Evolutionary conservation across 2,329 filamentous ascomycete genomes (phyloP).

Genomic region (Xylariaceae sp.): DNA sequence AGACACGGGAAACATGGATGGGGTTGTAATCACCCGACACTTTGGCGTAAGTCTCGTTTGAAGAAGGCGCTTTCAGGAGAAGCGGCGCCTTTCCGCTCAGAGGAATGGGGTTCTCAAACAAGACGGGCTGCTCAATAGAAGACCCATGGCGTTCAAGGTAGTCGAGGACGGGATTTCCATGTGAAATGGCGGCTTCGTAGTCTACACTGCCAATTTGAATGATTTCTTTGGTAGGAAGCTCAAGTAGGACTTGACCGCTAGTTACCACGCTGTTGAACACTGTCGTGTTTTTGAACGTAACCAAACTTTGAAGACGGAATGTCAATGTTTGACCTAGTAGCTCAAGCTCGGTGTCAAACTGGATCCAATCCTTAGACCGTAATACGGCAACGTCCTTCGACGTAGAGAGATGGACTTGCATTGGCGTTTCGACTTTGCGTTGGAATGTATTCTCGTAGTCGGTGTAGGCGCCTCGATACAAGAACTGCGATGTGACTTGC

Average conservation of each 20-base stretch:
- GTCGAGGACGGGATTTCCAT: slow-evolving; percentile 95
- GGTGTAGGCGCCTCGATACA: slow-evolving; percentile 88
- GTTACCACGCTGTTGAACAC: slow-evolving; percentile 92
- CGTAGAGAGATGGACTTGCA: slow-evolving; percentile 83
- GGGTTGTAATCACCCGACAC: slow-evolving; percentile 99
- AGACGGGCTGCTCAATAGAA: slow-evolving; percentile 90
- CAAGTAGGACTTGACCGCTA: slow-evolving; percentile 83
- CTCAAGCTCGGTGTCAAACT: slow-evolving; percentile 75
- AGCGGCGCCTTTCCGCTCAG: slow-evolving; percentile 88
- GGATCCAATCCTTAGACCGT: slow-evolving; percentile 97
- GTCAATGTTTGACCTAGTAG: slow-evolving; percentile 89
- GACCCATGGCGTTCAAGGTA: slow-evolving; percentile 89
- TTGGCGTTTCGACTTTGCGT: slow-evolving; percentile 90
- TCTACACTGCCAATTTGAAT: slow-evolving; percentile 97
- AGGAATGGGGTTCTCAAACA: slow-evolving; percentile 96
- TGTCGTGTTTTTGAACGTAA: slow-evolving; percentile 91
- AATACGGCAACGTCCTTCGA: slow-evolving; percentile 91
- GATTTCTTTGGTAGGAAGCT: slow-evolving; percentile 93
- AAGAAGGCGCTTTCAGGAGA: slow-evolving; percentile 83
- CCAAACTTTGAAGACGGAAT: slow-evolving; percentile 89
- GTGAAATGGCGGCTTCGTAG: slow-evolving; percentile 85
- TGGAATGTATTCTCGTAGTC: slow-evolving; percentile 99
- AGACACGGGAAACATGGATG: slow-evolving; percentile 95
- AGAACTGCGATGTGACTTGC: slow-evolving; percentile 97
- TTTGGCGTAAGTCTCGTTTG: slow-evolving; percentile 95